Evolutionary conservation across 1,284 basidiomycete species (phyloP).

Genomic region (Naganishia cerealis): DNA sequence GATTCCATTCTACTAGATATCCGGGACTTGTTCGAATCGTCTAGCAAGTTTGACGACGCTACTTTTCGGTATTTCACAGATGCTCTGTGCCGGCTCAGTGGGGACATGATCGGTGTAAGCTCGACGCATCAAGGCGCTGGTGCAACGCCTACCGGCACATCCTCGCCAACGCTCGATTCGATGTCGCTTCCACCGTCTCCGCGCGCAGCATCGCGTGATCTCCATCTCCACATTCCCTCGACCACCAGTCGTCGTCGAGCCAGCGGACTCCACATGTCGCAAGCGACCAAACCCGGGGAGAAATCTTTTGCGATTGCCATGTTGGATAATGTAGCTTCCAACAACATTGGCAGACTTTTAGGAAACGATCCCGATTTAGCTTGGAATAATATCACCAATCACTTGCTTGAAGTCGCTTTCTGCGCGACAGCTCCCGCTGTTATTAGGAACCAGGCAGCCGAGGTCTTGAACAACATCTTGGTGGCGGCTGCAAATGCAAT

Average conservation of each 20-base stretch:
- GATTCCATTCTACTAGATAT: constrained; percentile 72
- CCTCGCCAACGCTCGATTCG: constrained; percentile 27
- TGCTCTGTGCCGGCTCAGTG: constrained; percentile 79
- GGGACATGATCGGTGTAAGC: constrained; percentile 85
- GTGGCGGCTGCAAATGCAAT: constrained; percentile 61
- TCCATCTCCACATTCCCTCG: constrained; percentile 10
- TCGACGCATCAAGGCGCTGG: constrained; percentile 6
- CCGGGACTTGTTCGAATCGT: constrained; percentile 77
- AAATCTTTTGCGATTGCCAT: constrained; percentile 76
- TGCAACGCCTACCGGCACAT: constrained; percentile 32
- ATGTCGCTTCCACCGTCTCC: constrained; percentile 7
- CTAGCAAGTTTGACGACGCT: constrained; percentile 74
- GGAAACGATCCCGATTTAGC: constrained; percentile 75
- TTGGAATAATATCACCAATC: constrained; percentile 76
- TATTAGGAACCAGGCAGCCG: constrained; percentile 83
- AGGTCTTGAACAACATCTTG: constrained; percentile 77
- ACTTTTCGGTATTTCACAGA: constrained; percentile 80
- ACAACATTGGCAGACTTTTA: constrained; percentile 83
- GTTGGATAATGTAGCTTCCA: constrained; percentile 71
- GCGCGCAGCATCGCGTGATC: neutral
- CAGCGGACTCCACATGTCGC: constrained; percentile 78
- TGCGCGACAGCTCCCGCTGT: constrained; percentile 68
- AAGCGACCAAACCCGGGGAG: constrained; percentile 64
- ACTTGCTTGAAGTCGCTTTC: constrained; percentile 70
- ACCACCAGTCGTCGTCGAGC: constrained; percentile 64